Conservation (phyloP, 306 rosid genomes). For the Prunus kanzakura region DNA sequence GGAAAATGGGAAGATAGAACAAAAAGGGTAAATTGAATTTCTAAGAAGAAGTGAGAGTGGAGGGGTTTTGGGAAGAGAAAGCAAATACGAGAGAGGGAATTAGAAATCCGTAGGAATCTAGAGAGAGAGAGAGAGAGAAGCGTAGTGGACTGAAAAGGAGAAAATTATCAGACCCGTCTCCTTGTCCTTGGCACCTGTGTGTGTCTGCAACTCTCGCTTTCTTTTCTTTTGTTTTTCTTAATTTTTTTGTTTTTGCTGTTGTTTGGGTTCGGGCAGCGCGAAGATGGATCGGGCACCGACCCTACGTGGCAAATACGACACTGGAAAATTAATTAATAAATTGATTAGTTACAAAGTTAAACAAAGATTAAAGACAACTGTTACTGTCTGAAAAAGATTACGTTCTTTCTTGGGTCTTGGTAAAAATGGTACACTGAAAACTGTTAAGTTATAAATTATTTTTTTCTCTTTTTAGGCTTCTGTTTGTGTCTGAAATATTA, state of each 20-base stretch:
- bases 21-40: background rate
- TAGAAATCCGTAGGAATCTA: constrained; percentile 2
- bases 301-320: constrained; percentile 25
- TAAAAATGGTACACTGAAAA: no score
- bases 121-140: constrained; percentile 27
- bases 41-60: background rate
- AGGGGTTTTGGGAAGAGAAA: constrained; percentile 2
- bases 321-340: background rate
- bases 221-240: constrained; percentile 1
- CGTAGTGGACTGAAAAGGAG: constrained; percentile 55
- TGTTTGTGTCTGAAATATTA: no score
- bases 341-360: background rate
- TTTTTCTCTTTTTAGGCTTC: no score
- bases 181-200: constrained; percentile 4
- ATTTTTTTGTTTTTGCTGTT: background rate
- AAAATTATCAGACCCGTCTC: constrained; percentile 29
- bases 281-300: background rate
- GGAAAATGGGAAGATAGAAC: background rate
- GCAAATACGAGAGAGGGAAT: background rate
- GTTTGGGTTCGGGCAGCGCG: constrained; percentile 3
- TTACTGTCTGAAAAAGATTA: background rate
- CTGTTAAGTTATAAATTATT: no score
- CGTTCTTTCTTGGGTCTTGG: background rate
- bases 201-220: constrained; percentile 21
- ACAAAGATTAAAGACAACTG: background rate